Evolutionary conservation across 805 yeast species (phyloP).

Genomic region (Millerozyma miso): DNA sequence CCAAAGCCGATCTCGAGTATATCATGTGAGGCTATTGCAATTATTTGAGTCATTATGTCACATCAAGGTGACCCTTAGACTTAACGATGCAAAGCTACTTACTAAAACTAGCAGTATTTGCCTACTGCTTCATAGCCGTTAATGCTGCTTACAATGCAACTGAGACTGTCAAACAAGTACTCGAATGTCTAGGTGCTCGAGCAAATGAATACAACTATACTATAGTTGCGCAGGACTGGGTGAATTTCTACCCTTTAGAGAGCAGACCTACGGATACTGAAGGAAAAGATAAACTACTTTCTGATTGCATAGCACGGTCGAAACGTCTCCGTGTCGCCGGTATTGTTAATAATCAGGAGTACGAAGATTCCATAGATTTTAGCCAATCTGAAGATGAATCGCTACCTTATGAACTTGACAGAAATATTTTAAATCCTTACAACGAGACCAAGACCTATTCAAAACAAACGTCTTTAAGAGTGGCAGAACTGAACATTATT

Average conservation of each 20-base stretch:
- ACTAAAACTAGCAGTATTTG: neutral
- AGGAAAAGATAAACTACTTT: neutral
- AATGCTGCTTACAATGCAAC: neutral
- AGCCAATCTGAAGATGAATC: neutral
- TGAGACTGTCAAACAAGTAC: neutral
- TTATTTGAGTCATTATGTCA: neutral
- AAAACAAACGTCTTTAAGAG: neutral
- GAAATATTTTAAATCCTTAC: neutral
- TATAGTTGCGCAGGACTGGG: neutral
- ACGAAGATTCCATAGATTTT: neutral
- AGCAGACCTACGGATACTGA: neutral
- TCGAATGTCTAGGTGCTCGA: neutral
- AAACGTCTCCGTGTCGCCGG: neutral
- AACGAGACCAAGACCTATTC: neutral
- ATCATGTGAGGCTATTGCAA: neutral
- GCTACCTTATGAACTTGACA: neutral
- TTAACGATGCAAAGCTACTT: neutral
- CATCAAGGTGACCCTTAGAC: neutral
- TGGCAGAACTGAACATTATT: neutral
- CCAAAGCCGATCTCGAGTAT: neutral
- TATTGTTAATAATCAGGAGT: neutral
- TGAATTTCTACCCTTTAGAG: neutral
- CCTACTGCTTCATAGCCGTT: neutral
- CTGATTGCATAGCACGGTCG: neutral
- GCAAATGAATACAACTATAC: neutral